Conservation (phyloP, 2,329 filamentous ascomycete genomes). For the Verticillium klebahnii region DNA sequence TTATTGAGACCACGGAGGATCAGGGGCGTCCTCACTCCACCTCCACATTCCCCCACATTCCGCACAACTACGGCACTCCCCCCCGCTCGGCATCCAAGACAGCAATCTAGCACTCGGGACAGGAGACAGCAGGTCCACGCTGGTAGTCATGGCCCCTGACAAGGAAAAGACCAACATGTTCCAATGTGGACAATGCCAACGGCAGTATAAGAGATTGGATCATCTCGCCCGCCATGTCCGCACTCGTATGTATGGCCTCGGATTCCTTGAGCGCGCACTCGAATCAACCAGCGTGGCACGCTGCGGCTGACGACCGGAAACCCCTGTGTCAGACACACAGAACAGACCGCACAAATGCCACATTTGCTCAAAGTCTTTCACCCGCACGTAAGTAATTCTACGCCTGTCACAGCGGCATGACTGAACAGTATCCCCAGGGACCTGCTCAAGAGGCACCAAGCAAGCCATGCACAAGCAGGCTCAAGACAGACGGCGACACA, state of each 20-base stretch:
- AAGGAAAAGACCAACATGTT: slow-evolving; percentile 8
- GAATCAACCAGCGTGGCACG: too few species aligned
- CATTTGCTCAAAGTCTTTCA: slow-evolving; percentile 23
- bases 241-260: slow-evolving; percentile 20
- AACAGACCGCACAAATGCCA: slow-evolving; percentile 23
- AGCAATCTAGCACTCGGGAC: too few species aligned
- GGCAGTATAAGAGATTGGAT: slow-evolving; percentile 22
- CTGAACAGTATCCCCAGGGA: slow-evolving; percentile 14
- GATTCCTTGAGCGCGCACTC: not conserved
- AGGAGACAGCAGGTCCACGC: too few species aligned
- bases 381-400: slow-evolving; percentile 18
- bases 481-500: slow-evolving; percentile 1
- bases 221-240: slow-evolving; percentile 26
- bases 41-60: too few species aligned
- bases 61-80: too few species aligned
- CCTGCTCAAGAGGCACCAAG: slow-evolving; percentile 18
- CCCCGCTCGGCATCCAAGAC: too few species aligned
- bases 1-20: too few species aligned
- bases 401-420: too few species aligned
- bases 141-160: not conserved
- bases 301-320: not conserved
- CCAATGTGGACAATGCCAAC: slow-evolving; percentile 21
- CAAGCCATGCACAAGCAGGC: slow-evolving; percentile 14
- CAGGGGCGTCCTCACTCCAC: too few species aligned
- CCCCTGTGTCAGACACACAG: slow-evolving; percentile 19